Conservation (phyloP, 805 yeast species). For the Ogataea chonburiensis region DNA sequence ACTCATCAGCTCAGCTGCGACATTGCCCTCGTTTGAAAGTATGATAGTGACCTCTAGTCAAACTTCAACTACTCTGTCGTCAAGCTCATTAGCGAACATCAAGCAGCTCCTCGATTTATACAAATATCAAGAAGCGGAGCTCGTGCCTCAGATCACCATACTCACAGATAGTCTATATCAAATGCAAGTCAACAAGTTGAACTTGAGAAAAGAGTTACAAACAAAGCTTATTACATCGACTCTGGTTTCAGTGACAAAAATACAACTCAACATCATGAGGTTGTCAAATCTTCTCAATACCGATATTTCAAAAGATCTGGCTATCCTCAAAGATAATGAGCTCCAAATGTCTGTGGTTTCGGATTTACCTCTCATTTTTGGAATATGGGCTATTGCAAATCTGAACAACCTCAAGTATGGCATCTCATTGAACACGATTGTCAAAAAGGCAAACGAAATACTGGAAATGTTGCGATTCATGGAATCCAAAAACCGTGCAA, state of each 20-base stretch:
- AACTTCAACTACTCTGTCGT: slow-evolving; percentile 28
- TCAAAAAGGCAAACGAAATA: slow-evolving; percentile 50
- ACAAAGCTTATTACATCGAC: slow-evolving; percentile 34
- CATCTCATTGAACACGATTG: slow-evolving; percentile 37
- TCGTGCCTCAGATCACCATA: slow-evolving; percentile 34
- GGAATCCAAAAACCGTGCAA: slow-evolving; percentile 52
- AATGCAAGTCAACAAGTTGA: slow-evolving; percentile 38
- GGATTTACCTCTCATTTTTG: slow-evolving; percentile 72
- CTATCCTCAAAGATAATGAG: slow-evolving; percentile 33
- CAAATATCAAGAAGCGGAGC: slow-evolving; percentile 19
- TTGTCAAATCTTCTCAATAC: slow-evolving; percentile 31
- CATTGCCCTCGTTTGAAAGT: slow-evolving; percentile 32
- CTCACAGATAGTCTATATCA: slow-evolving; percentile 37
- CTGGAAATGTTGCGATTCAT: slow-evolving; percentile 54
- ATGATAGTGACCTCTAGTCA: slow-evolving; percentile 31
- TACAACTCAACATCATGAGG: slow-evolving; percentile 39
- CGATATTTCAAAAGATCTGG: slow-evolving; percentile 34
- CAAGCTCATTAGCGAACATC: slow-evolving; percentile 26
- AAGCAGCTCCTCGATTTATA: slow-evolving; percentile 22
- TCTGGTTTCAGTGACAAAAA: slow-evolving; percentile 35
- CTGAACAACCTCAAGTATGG: slow-evolving; percentile 60
- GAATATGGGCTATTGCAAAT: slow-evolving; percentile 62
- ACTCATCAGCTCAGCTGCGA: slow-evolving; percentile 23
- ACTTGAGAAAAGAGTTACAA: slow-evolving; percentile 33
- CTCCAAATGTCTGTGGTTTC: slow-evolving; percentile 40